These are phyloP conservation scores for Polyporus tsugae DNA, from an alignment of 1,284 basidiomycete species.

Conservation along the genomic window DNA sequence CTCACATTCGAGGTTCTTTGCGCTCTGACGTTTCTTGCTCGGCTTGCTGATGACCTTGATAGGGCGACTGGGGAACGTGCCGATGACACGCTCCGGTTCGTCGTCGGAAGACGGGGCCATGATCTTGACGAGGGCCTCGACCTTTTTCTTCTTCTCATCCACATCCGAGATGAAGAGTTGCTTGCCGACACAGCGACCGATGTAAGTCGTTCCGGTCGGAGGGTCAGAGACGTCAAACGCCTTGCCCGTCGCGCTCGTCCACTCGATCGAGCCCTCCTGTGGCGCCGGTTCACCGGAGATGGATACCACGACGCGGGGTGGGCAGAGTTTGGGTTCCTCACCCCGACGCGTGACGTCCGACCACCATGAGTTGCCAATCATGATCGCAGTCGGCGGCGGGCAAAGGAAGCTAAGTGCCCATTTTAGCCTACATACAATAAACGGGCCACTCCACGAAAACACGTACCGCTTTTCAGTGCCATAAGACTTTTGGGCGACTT, in stretches of 20 bases:
- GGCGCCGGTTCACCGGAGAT: slow-evolving; percentile 91
- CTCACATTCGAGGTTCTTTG: slow-evolving; percentile 92
- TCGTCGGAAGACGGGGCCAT: slow-evolving; percentile 83
- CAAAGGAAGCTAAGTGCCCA: slow-evolving; percentile 79
- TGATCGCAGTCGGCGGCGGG: slow-evolving; percentile 93
- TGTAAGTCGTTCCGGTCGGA: slow-evolving; percentile 81
- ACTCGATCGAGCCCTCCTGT: slow-evolving; percentile 85
- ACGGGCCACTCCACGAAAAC: not conserved
- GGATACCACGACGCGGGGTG: slow-evolving; percentile 87
- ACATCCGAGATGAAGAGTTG: slow-evolving; percentile 92
- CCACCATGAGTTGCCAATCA: slow-evolving; percentile 98
- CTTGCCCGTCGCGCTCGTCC: slow-evolving; percentile 85
- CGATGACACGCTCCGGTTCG: slow-evolving; percentile 82
- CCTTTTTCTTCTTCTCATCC: slow-evolving; percentile 91
- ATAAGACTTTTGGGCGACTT: slow-evolving; percentile 97
- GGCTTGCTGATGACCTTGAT: slow-evolving; percentile 99
- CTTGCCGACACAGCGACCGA: slow-evolving; percentile 90
- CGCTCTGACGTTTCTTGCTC: slow-evolving; percentile 94
- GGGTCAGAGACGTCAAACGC: slow-evolving; percentile 84
- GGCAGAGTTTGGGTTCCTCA: slow-evolving; percentile 77
- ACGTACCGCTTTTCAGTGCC: slow-evolving; percentile 91
- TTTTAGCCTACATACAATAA: slow-evolving; percentile 17
- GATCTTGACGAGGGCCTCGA: slow-evolving; percentile 90
- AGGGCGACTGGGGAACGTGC: slow-evolving; percentile 87
- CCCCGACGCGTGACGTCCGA: slow-evolving; percentile 74